Base-by-base conservation (phyloP, 768 basidiomycete genomes). In the Mycena belliarum region DNA sequence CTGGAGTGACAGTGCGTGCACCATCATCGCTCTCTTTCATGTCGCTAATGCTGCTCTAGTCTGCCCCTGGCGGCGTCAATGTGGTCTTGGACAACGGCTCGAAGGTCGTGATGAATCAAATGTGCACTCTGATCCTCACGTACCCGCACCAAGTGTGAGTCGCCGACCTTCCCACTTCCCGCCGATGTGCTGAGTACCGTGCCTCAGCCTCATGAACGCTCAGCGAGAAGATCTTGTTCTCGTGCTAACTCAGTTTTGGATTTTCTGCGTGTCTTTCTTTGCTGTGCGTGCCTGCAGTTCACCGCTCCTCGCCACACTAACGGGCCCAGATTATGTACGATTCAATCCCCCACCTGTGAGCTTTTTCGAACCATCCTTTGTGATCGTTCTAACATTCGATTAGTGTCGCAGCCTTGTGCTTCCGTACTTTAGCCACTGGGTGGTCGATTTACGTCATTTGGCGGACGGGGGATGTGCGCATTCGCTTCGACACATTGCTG, bases 271-370 rank as follows among this genome's bases (percentile, higher is more conserved):
- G 25, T 66, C 68, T n/a, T 65, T 69, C 21, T 65, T 67, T 21
- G 69, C 66, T 7, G 59, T 63, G 15, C 15, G 55, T 56, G 20
- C 32, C 23, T n/a, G 6, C 18, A 7, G n/a, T 23, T 26, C 18
- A n/a, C 10, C 11, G 26, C 20, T 16, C n/a, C 24, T 29, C 46
- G 14, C 2, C 5, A 24, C 6, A 28, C 61, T 61, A 21, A 57
- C 42, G 51, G 41, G 24, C 25, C 18, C 45, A 63, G 58, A 66
- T 76, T 41, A 40, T 73, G 1, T 73, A 65, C 29, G 70, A 73
- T 54, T 76, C 75, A 0, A 67, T 72, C 2, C 74, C 75, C n/a
- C 75, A 76, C 60, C 58, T 75, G 73, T 75, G 51, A 54, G 69
- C 59, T 20, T 51, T 41, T 3, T 16, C 6, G n/a, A n/a, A n/a